Base-by-base conservation (phyloP, 106 monocot genomes). In the Dendrobium officinale region DNA sequence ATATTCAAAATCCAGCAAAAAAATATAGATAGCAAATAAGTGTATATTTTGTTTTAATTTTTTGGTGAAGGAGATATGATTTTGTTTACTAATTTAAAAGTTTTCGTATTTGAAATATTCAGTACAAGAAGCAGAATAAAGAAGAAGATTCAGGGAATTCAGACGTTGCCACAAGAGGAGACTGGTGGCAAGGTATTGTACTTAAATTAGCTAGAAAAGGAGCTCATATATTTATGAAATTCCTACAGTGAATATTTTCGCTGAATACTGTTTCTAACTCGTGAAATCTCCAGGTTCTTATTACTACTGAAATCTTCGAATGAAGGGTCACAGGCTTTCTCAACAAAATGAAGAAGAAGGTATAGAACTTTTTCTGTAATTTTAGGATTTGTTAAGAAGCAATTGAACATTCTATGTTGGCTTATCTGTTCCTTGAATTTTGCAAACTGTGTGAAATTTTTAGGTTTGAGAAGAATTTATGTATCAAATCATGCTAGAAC, bases 141-240 rank as follows among this genome's bases (percentile, higher is more conserved):
- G 77, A 77, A 70, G 82, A 82, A 55, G 77, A 68, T 42, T 74
- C 19, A 20, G 74, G 74, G 43, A 74, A 43, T 74, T 74, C 74
- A 43, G 74, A 74, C n/a, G 42, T 41, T 43, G 74, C 74, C 54
- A 44, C 77, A 1, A 78, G 82, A 55, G 82, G 77, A 13, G 82
- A 82, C 54, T 82, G 82, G 82, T 82, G 82, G 82, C 82, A 82
- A 78, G 82, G 82, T 82, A 78, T 44, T 51, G 7, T 78, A 4
- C 9, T 74, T 42, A 44, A 61, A 61, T 4, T 6, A 61, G 51
- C 51, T 13, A 51, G 51, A 13, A 51, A 51, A 13, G 51, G 13
- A 45, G 45, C 45, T 45, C 45, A 45, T 45, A 9, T 8, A 45
- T 45, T 6, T 45, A 7, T 45, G 56, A 56, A 56, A 17, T 56